Base-by-base conservation (phyloP, 768 basidiomycete genomes). In the Suillus sp. region DNA sequence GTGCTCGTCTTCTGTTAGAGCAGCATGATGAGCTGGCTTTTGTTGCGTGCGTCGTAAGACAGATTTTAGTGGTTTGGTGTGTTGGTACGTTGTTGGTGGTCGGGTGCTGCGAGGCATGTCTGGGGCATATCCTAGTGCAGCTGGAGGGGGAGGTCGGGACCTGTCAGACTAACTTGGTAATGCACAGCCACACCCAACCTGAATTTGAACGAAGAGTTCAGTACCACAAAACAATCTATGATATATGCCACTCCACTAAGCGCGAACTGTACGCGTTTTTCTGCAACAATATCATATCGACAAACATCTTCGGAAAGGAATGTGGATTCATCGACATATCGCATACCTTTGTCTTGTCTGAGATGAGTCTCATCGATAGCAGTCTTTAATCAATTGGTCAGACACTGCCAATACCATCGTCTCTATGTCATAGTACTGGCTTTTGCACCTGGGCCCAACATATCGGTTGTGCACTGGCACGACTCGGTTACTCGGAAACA, bases 81-180 rank as follows among this genome's bases (percentile, higher is more conserved):
- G 32, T 58, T 20, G 66, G 55, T 20, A 59, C 60, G 45, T 62
- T 16, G 22, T 54, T 37, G 30, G 53, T 37, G 62, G 61, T 30
- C 59, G 63, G 13, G 65, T 59, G 55, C 51, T 59, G 35, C 40
- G 64, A 8, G 55, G 40, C 72, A 75, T 70, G 1, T 59, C 1
- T 40, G n/a, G n/a, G n/a, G 8, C 18, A n/a, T 51, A 45, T 45
- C 47, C 13, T n/a, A n/a, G 25, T 40, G 38, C 32, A 27, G 9
- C 16, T 50, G 1, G 50, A 27, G 22, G 50, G 30, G 16, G 18
- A 22, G 1, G 7, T 30, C 14, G 4, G 48, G 25, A 50, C 48
- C 25, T 50, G 14, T 16, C 25, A 30, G 27, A 25, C 45, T 47
- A 22, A 47, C 13, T 47, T 5, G 7, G 1, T 51, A 10, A 18